These are phyloP conservation scores for Urtica urens DNA, from an alignment of 306 rosid genomes.

Conservation along the genomic window DNA sequence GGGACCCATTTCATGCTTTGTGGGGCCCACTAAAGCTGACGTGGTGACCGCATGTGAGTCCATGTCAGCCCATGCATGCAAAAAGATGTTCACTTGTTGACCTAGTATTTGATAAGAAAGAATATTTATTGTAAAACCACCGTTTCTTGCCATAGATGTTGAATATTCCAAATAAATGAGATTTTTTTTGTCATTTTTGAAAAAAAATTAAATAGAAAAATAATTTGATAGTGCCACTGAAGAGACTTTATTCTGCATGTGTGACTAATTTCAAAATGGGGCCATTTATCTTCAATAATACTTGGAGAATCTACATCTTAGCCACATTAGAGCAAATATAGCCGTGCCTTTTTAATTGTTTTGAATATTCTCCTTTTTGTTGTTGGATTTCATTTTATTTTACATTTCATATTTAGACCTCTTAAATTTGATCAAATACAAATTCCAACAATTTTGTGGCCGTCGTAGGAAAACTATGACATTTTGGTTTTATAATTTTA, in stretches of 20 bases:
- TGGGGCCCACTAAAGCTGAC: constrained; percentile 21
- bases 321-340: constrained; percentile 25
- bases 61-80: constrained; percentile 11
- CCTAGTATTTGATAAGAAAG: constrained; percentile 44
- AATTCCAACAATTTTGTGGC: too few relatives aligned
- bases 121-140: constrained; percentile 50
- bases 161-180: constrained; percentile 32
- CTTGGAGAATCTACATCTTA: constrained; percentile 45
- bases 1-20: constrained; percentile 6
- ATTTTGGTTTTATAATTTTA: too few relatives aligned
- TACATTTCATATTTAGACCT: too few relatives aligned
- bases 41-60: constrained; percentile 16
- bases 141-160: constrained; percentile 25
- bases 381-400: neutral
- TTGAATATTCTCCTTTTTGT: constrained; percentile 22
- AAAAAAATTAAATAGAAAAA: too few relatives aligned
- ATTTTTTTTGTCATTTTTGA: neutral
- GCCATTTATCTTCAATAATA: constrained; percentile 44
- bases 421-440: too few relatives aligned
- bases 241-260: constrained; percentile 34
- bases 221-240: constrained; percentile 17
- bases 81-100: constrained; percentile 25
- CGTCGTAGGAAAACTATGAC: too few relatives aligned
- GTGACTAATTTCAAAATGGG: constrained; percentile 28
- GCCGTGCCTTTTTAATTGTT: constrained; percentile 36